Evolutionary conservation across 2,329 filamentous ascomycete species (phyloP).

Genomic region (Arachnomyces sp.): DNA sequence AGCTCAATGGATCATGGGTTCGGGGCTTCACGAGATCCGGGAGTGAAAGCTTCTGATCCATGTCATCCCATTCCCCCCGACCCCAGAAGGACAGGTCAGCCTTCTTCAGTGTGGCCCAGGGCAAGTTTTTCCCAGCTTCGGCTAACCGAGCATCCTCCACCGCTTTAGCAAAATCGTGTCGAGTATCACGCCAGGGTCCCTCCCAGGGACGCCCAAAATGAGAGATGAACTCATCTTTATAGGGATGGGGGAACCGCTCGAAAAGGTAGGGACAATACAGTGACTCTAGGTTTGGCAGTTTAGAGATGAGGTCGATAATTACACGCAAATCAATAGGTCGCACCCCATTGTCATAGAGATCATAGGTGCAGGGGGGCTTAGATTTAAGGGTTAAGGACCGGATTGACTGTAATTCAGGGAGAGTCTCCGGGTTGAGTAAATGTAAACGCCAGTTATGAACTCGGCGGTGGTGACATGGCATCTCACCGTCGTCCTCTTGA

Average conservation of each 20-base stretch:
- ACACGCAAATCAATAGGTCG: conserved; percentile 4
- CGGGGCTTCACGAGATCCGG: conserved; percentile 3
- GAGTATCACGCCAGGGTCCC: conserved; percentile 6
- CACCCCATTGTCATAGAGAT: no score
- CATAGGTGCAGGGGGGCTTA: not conserved
- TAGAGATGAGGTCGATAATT: conserved; percentile 6
- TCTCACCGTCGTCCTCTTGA: not conserved
- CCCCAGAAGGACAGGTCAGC: no score
- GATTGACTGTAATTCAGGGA: conserved; percentile 5
- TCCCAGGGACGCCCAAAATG: conserved; percentile 6
- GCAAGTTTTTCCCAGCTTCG: no score
- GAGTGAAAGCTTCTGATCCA: conserved; percentile 1
- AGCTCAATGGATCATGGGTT: conserved; percentile 5
- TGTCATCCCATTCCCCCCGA: no score
- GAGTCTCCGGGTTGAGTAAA: conserved; percentile 2
- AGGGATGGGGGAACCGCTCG: conserved; percentile 4
- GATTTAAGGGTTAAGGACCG: not conserved
- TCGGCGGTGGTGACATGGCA: conserved; percentile 2
- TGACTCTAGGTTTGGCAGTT: conserved; percentile 5
- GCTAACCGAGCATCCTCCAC: conserved; percentile 4
- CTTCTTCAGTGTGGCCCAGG: no score
- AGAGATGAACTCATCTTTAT: not conserved
- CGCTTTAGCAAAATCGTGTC: conserved; percentile 5
- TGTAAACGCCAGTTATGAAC: conserved; percentile 4
- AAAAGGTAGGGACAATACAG: conserved; percentile 4